Evolutionary conservation across 2,329 filamentous ascomycete genomes (phyloP), one percentile per base, ranked within the genome.

Genomic region (Xylariaceae sp.): DNA sequence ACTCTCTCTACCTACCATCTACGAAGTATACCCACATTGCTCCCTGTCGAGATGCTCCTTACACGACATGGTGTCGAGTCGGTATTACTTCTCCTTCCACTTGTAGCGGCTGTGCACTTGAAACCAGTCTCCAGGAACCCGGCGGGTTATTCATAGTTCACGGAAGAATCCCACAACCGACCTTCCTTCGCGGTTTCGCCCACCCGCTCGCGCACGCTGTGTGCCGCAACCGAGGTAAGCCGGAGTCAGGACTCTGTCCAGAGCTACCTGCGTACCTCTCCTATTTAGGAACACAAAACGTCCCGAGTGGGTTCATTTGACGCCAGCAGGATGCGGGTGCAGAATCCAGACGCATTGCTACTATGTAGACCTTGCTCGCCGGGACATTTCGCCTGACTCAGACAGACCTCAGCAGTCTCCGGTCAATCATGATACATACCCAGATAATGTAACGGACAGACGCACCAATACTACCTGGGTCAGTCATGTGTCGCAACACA

Each of bases 181-280:
- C 34, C 18, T 36, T 51, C 48, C 39, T 45, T 37, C n/a, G n/a
- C 32, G 19, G 40, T 45, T 45, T 29, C 42, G 42, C 26, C 22
- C 32, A 34, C 10, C 32, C 7, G 10, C 29, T 30, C 7, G 7
- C 7, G 10, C 47, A 18, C 46, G 29, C 29, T 29, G 15, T 26
- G 41, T 40, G 51, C 47, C 48, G 26, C 36, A 39, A 40, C 48
- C 49, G 55, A 52, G 49, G 45, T 49, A 49, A 49, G 40, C 42
- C 51, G 29, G 26, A 26, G 26, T 5, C 26, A 26, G 5, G 26
- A 26, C 26, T 5, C 4, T 5, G 26, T 26, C 8, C 26, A 26
- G n/a, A n/a, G n/a, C n/a, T n/a, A n/a, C n/a, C n/a, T n/a, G n/a
- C n/a, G 4, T 26, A 26, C 8, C 8, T 5, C 8, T 26, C 4